phyloP scores from a whole-genome alignment of 2,329 filamentous ascomycete species.

The Trichophyton benhamiae region DNA sequence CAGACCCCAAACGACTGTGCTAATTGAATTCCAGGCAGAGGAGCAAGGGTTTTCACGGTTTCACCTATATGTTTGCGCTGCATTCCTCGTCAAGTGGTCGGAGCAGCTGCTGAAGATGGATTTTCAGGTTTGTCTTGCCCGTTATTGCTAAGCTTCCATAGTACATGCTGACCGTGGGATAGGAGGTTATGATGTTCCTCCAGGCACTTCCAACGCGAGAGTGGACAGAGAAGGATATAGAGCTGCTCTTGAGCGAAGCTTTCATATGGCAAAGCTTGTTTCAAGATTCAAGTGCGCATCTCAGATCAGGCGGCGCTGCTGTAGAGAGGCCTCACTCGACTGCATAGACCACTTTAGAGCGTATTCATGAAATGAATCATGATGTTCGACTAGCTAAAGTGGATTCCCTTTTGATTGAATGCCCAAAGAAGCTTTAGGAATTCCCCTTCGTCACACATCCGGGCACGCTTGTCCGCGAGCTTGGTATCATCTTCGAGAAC shows the following conservation, averaged over 20 bases:
- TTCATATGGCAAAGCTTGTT: conserved; percentile 99
- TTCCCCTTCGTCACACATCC: conserved; percentile 84
- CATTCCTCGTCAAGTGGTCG: conserved; percentile 97
- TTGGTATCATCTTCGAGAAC: conserved; percentile 71
- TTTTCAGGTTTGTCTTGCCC: conserved; percentile 46
- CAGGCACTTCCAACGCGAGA: conserved; percentile 83
- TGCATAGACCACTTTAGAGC: background rate
- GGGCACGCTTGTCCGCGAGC: conserved; percentile 66
- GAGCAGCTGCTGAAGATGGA: conserved; percentile 93
- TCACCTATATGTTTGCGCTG: conserved; percentile 94
- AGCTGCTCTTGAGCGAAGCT: conserved; percentile 85
- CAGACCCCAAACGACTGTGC: conserved; percentile 9
- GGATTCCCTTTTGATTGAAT: conserved; percentile 86
- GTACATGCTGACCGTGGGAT: conserved; percentile 16
- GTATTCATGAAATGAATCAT: background rate
- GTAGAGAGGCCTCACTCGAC: background rate
- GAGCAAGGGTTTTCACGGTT: conserved; percentile 98
- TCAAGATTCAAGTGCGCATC: conserved; percentile 82
- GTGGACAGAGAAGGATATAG: conserved; percentile 98
- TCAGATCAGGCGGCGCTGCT: conserved; percentile 36
- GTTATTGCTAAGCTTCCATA: background rate
- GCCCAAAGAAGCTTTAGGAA: conserved; percentile 70
- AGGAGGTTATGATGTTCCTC: conserved; percentile 99
- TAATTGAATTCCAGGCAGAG: conserved; percentile 56
- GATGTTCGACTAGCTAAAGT: conserved; percentile 54